Percentiles rank a stretch among this genome's conserved stretches.
These are phyloP conservation scores for Acephala macrosclerotiorum DNA, from an alignment of 2,329 filamentous ascomycete genomes.

Conservation along the genomic window DNA sequence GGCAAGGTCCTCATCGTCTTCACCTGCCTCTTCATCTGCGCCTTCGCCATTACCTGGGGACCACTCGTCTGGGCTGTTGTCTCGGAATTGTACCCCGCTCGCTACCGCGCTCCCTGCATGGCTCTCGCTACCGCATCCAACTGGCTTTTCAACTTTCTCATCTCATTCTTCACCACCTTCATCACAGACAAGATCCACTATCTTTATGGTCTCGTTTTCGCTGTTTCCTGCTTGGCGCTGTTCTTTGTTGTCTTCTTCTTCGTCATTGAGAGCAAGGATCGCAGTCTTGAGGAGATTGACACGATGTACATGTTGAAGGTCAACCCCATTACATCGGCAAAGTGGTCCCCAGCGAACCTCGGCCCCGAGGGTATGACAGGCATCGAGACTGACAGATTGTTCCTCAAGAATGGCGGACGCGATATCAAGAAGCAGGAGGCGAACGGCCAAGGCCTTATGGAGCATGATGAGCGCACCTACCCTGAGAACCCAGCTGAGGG, in stretches of 20 bases:
- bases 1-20: slow-evolving; percentile 71
- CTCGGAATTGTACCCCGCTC: slow-evolving; percentile 70
- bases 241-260: slow-evolving; percentile 79
- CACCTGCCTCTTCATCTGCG: slow-evolving; percentile 70
- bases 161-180: slow-evolving; percentile 81
- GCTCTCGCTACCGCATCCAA: slow-evolving; percentile 67
- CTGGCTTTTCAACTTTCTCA: slow-evolving; percentile 75
- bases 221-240: slow-evolving; percentile 69
- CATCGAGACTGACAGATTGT: slow-evolving; percentile 24
- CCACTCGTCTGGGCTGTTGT: slow-evolving; percentile 73
- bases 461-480: slow-evolving; percentile 32
- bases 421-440: slow-evolving; percentile 32
- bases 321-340: slow-evolving; percentile 50
- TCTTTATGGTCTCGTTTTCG: slow-evolving; percentile 76
- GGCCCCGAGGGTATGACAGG: slow-evolving; percentile 29
- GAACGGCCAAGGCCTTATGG: slow-evolving; percentile 27
- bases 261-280: slow-evolving; percentile 75
- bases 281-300: slow-evolving; percentile 81
- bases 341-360: slow-evolving; percentile 35
- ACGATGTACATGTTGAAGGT: slow-evolving; percentile 71
- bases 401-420: slow-evolving; percentile 26
- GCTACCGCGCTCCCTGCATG: slow-evolving; percentile 66
- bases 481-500: slow-evolving; percentile 22
- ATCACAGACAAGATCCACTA: slow-evolving; percentile 72
- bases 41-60: slow-evolving; percentile 74